Conservation (phyloP, 257 asterid genomes). For the Solanum lycopersicoides region DNA sequence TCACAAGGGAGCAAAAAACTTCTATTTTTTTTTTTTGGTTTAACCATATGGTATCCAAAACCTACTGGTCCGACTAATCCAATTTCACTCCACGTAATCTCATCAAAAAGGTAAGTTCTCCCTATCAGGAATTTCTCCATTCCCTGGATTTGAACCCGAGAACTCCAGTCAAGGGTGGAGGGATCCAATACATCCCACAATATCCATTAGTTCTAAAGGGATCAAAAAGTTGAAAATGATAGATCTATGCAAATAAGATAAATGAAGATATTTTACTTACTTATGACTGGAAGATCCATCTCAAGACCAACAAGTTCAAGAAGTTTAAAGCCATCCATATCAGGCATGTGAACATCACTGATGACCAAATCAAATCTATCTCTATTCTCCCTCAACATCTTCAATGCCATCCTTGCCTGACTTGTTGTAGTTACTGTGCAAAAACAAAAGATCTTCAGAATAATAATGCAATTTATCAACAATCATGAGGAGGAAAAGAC, state of each 20-base stretch:
- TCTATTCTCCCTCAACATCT: slow-evolving; percentile 60
- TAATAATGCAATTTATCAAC: background rate
- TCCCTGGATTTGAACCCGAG: background rate
- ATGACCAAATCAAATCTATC: slow-evolving; percentile 71
- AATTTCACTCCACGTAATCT: background rate
- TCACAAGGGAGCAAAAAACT: background rate
- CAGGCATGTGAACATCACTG: slow-evolving; percentile 91
- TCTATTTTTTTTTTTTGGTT: background rate
- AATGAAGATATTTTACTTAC: slow-evolving; percentile 22
- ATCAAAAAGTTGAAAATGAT: background rate
- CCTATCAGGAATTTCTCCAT: background rate
- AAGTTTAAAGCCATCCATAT: slow-evolving; percentile 89
- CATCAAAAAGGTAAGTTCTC: background rate
- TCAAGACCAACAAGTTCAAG: slow-evolving; percentile 83
- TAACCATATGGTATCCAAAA: background rate
- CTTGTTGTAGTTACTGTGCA: slow-evolving; percentile 50
- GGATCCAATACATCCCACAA: background rate
- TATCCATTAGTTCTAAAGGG: background rate
- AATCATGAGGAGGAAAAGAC: background rate
- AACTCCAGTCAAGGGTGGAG: background rate
- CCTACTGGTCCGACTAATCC: background rate
- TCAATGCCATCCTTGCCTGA: slow-evolving; percentile 61
- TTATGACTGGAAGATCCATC: slow-evolving; percentile 85
- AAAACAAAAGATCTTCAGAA: slow-evolving; percentile 10
- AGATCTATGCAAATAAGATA: background rate